phyloP scores from a whole-genome alignment of 1,139 yeast genomes.

The Trichomonascaceae sp. region DNA sequence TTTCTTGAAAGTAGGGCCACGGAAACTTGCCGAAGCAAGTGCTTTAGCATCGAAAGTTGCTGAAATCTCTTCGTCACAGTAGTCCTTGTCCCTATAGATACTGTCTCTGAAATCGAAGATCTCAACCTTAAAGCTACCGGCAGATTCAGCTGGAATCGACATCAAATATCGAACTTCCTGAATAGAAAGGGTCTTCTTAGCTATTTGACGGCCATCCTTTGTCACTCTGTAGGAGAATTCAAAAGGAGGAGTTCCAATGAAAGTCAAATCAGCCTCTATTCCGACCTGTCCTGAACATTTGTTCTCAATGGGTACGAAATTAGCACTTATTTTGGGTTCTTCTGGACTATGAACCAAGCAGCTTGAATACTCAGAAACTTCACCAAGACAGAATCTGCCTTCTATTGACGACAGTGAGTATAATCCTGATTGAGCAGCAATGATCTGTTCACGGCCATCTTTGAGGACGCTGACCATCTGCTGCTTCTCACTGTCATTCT shows the following conservation, averaged over 20 bases:
- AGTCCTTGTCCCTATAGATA: slow-evolving; percentile 28
- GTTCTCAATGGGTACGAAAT: slow-evolving; percentile 55
- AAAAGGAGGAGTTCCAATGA: slow-evolving; percentile 81
- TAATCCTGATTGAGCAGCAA: slow-evolving; percentile 53
- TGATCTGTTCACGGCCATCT: slow-evolving; percentile 13
- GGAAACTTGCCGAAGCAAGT: slow-evolving; percentile 36
- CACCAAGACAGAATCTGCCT: slow-evolving; percentile 63
- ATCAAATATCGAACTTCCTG: slow-evolving; percentile 45
- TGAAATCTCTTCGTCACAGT: slow-evolving; percentile 26
- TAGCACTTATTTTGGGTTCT: slow-evolving; percentile 40
- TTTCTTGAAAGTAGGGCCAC: slow-evolving; percentile 19
- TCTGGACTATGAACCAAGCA: slow-evolving; percentile 44
- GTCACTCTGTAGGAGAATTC: slow-evolving; percentile 54
- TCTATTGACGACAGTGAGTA: slow-evolving; percentile 49
- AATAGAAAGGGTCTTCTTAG: slow-evolving; percentile 23
- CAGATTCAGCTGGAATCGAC: slow-evolving; percentile 68
- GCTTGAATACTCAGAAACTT: slow-evolving; percentile 42
- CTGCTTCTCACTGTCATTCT: slow-evolving; percentile 7
- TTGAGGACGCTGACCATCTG: slow-evolving; percentile 11
- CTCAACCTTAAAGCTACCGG: slow-evolving; percentile 73
- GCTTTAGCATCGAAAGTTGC: slow-evolving; percentile 33
- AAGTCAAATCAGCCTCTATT: slow-evolving; percentile 57
- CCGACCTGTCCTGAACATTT: slow-evolving; percentile 93
- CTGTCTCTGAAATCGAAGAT: slow-evolving; percentile 43
- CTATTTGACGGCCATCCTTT: slow-evolving; percentile 25